A percentile compares a stretch with the other conserved stretches of the same genome.
phyloP scores from a whole-genome alignment of 176 grass and related monocot genomes.

The Bromus sterilis region DNA sequence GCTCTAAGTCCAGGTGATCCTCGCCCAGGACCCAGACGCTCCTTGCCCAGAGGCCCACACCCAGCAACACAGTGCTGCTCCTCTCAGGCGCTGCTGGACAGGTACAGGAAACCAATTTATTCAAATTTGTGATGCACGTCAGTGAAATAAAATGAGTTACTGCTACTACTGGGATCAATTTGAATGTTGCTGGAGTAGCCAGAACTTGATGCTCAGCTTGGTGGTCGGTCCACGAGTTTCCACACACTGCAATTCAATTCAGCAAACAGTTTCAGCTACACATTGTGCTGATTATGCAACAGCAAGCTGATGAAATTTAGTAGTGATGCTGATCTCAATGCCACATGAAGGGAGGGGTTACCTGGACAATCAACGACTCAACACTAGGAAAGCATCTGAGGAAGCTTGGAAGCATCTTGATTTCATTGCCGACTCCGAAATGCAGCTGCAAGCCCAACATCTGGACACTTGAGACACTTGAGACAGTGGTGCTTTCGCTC shows the following conservation, averaged over 20 bases:
- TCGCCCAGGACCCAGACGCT: no score
- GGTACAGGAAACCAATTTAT: no score
- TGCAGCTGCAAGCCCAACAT: slow-evolving; percentile 6
- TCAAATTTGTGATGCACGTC: no score
- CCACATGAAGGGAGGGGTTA: neutral
- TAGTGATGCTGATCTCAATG: neutral
- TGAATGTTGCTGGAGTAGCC: no score
- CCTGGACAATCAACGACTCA: neutral
- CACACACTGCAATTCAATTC: neutral
- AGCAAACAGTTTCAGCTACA: neutral
- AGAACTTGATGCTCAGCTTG: neutral
- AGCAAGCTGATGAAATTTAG: neutral
- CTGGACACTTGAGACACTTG: neutral
- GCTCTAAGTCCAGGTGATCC: no score
- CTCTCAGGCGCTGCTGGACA: no score
- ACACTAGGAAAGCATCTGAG: slow-evolving; percentile 30
- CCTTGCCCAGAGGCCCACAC: no score
- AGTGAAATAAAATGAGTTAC: no score
- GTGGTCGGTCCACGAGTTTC: neutral
- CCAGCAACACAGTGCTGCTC: no score
- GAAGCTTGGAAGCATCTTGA: slow-evolving; percentile 13
- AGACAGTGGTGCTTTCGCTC: neutral
- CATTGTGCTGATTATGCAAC: neutral
- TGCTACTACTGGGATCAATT: no score
- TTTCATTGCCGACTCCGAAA: neutral